phyloP scores from a whole-genome alignment of 2,329 filamentous ascomycete species.

The Fusarium sp. region DNA sequence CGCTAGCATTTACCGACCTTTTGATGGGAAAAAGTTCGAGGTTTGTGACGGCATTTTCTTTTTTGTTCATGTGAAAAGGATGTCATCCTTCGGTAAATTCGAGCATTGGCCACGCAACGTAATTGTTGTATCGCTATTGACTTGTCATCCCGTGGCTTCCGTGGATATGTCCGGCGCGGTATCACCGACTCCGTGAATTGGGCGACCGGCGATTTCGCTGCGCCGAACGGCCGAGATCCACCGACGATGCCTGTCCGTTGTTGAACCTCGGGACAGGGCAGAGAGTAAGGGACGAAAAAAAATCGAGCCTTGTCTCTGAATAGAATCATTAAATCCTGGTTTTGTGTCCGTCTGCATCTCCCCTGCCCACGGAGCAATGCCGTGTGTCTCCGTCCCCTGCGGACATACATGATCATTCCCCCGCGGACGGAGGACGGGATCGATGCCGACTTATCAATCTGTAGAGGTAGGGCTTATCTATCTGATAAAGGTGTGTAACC shows the following conservation, averaged over 20 bases:
- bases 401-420: background rate
- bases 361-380: background rate
- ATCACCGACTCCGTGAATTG: constrained; percentile 30
- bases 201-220: constrained; percentile 29
- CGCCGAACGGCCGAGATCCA: constrained; percentile 21
- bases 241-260: background rate
- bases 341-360: background rate
- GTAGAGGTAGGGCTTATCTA: constrained; percentile 17
- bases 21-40: background rate
- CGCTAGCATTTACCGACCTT: background rate
- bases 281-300: background rate
- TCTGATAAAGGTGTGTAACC: constrained; percentile 15
- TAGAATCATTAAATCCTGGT: background rate
- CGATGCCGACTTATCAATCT: constrained; percentile 31
- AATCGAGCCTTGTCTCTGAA: background rate
- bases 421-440: background rate
- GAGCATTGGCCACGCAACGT: background rate
- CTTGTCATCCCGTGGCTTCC: background rate
- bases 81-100: background rate
- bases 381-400: background rate
- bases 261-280: background rate
- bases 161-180: constrained; percentile 15
- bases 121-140: background rate
- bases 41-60: background rate
- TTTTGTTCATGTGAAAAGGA: background rate